Conservation (phyloP, 2,329 filamentous ascomycete genomes). For the Sarocladiaceae sp. region DNA sequence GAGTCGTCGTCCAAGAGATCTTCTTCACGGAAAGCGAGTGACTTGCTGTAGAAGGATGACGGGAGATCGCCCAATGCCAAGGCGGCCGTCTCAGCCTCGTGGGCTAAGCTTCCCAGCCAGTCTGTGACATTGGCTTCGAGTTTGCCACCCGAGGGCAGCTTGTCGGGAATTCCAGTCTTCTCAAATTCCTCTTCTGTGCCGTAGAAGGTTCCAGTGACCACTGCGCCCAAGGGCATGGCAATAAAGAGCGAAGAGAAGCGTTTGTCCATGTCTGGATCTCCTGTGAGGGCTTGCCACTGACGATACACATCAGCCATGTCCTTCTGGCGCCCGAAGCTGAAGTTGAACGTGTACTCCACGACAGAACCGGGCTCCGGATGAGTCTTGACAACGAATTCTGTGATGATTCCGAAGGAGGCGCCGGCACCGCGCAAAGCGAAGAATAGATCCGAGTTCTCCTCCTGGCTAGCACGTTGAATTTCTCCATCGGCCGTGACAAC, state of each 20-base stretch:
- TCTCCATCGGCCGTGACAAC: constrained; percentile 54
- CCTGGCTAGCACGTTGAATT: constrained; percentile 42
- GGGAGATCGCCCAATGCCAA: constrained; percentile 43
- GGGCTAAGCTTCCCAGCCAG: constrained; percentile 57
- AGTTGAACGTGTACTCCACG: constrained; percentile 54
- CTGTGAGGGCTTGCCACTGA: constrained; percentile 54
- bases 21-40: constrained; percentile 46
- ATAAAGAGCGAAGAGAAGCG: constrained; percentile 56
- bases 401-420: constrained; percentile 53
- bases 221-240: constrained; percentile 45
- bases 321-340: constrained; percentile 43
- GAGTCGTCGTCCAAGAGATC: constrained; percentile 41
- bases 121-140: constrained; percentile 49
- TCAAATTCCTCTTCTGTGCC: constrained; percentile 54
- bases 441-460: constrained; percentile 49
- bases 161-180: constrained; percentile 42
- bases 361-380: constrained; percentile 51
- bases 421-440: constrained; percentile 54
- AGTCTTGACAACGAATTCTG: constrained; percentile 52
- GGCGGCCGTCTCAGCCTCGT: constrained; percentile 44
- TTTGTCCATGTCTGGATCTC: constrained; percentile 50
- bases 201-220: constrained; percentile 59
- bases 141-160: constrained; percentile 37
- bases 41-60: constrained; percentile 53
- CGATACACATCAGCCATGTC: constrained; percentile 47